Evolutionary conservation across 345 rosid genomes (phyloP).

Genomic region (Pugionium cornutum): DNA sequence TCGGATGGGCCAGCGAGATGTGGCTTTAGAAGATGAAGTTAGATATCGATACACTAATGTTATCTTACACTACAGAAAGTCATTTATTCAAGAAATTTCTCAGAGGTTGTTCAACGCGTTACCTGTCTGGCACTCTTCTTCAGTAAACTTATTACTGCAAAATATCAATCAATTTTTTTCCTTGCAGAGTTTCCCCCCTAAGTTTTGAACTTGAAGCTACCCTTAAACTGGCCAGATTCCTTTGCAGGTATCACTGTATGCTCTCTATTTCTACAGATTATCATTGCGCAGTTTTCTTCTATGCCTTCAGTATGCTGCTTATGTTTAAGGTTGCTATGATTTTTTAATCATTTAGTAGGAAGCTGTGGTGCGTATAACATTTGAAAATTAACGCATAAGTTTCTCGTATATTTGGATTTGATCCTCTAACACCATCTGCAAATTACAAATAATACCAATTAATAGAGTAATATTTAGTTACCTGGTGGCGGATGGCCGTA

Average conservation of each 20-base stretch:
- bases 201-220: constrained; percentile 98
- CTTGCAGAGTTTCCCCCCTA: constrained; percentile 88
- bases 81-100: constrained; percentile 87
- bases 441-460: neutral
- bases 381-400: neutral
- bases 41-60: constrained; percentile 74
- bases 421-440: neutral
- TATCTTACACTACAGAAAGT: constrained; percentile 85
- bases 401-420: neutral
- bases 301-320: constrained; percentile 11
- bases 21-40: constrained; percentile 81
- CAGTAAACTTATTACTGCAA: constrained; percentile 11
- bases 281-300: constrained; percentile 8
- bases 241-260: constrained; percentile 68
- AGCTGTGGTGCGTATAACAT: neutral
- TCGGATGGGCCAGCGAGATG: constrained; percentile 70
- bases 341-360: neutral
- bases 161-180: constrained; percentile 29
- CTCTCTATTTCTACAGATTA: constrained; percentile 8
- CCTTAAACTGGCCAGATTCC: constrained; percentile 91
- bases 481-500: constrained; percentile 1
- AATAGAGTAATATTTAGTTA: constrained; percentile 3
- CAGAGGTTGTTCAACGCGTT: constrained; percentile 60
- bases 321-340: neutral
- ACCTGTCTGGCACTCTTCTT: constrained; percentile 21